phyloP scores from a whole-genome alignment of 2,329 filamentous ascomycete species.

The Claviceps quebecensis region DNA sequence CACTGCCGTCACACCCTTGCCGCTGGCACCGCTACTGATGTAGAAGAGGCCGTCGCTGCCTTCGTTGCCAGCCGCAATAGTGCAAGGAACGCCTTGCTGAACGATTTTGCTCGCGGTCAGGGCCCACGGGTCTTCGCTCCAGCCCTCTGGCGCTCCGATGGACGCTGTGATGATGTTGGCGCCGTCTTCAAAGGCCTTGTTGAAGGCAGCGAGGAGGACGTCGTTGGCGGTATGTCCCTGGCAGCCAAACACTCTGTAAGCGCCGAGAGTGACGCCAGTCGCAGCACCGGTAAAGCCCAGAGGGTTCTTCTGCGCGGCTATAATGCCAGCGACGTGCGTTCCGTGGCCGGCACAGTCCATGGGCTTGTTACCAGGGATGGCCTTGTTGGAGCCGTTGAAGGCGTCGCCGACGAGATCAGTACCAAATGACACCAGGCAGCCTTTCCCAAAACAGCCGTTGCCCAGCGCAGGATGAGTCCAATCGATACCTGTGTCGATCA shows the following conservation, averaged over 20 bases:
- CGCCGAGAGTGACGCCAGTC: conserved; percentile 23
- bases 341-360: conserved; percentile 28
- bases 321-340: conserved; percentile 30
- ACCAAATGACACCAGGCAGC: conserved; percentile 29
- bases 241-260: conserved; percentile 25
- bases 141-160: conserved; percentile 9
- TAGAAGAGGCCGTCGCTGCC: conserved; percentile 27
- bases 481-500: conserved; percentile 44
- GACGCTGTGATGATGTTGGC: conserved; percentile 19
- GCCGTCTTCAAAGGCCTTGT: conserved; percentile 26
- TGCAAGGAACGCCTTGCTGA: conserved; percentile 26
- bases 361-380: conserved; percentile 24
- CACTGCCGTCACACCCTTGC: conserved; percentile 27
- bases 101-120: conserved; percentile 26
- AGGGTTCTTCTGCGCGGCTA: conserved; percentile 24
- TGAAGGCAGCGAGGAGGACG: conserved; percentile 24
- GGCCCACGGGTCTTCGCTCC: conserved; percentile 18
- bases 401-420: conserved; percentile 28
- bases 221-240: conserved; percentile 19
- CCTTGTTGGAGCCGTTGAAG: conserved; percentile 14
- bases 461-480: conserved; percentile 50
- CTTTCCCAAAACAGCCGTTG: conserved; percentile 25
- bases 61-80: conserved; percentile 29
- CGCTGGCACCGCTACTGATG: conserved; percentile 23
- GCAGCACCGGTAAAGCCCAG: conserved; percentile 25